Base-by-base conservation (phyloP, 805 yeast genomes). In the Vanderwaltozyma verrucispora region DNA sequence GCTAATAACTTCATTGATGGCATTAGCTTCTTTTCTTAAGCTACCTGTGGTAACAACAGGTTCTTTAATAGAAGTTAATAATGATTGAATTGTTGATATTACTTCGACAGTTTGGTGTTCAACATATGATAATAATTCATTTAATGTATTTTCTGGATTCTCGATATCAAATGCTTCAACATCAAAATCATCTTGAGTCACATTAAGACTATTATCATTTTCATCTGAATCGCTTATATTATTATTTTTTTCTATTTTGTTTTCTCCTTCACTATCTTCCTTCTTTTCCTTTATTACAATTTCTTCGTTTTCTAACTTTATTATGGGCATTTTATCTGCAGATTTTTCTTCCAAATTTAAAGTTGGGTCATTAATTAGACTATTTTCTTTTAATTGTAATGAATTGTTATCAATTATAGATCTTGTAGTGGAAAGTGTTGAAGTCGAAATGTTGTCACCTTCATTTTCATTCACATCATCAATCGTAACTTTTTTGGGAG, bases 61-160 rank as follows among this genome's bases (percentile, higher is more conserved):
- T 48, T 75, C 74, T 59, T 81, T 81, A 48, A 83, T 83, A 0
- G 89, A 76, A 3, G 77, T 74, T 41, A 89, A 68, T 43, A 89
- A 68, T 15, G 82, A 74, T 55, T 88, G 96, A 48, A 88, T 88
- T 0, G 95, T 84, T 12, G 87, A 74, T 33, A 89, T 88, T 2
- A 89, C 96, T 50, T 82, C 82, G 14, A 84, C 88, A 0, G 96
- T 88, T 62, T 88, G 95, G 59, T 86, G 95, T 57, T 89, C 97
- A 50, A 89, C 68, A 56, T 87, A 89, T 21, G 78, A 68, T 50
- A 88, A 72, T 41, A 89, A 75, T 51, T 86, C 94, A 7, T 85
- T 76, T 45, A 88, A 69, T 1, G 95, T 82, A 55, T 85, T 84
- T 52, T 88, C 96, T 1, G 94, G 94, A 50, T 85, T 83, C 40